Percentiles rank a stretch among this genome's conserved stretches.
phyloP scores from a whole-genome alignment of 176 grass and related monocot genomes.

The Dendrocalamus sinicus region DNA sequence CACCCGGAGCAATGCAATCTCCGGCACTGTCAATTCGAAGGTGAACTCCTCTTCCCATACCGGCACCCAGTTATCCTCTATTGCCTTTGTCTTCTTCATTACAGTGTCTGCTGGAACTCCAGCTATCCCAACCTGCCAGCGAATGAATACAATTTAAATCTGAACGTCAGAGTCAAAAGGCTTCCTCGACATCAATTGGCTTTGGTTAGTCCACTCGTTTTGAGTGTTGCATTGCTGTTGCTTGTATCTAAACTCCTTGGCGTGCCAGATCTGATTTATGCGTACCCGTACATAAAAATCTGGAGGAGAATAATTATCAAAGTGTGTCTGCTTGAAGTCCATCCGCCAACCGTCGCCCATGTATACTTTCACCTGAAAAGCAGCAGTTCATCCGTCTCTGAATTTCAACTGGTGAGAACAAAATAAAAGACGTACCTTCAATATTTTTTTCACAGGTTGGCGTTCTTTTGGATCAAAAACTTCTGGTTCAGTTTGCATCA shows the following conservation, averaged over 20 bases:
- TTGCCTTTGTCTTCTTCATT: constrained; percentile 80
- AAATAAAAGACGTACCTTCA: constrained; percentile 38
- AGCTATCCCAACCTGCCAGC: constrained; percentile 73
- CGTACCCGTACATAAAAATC: constrained; percentile 86
- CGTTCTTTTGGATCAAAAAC: constrained; percentile 66
- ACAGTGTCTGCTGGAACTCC: constrained; percentile 69
- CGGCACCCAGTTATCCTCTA: constrained; percentile 90
- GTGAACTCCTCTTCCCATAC: constrained; percentile 81
- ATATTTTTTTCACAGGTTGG: constrained; percentile 64
- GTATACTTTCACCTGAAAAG: constrained; percentile 82
- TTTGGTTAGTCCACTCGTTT: background rate
- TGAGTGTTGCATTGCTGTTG: background rate
- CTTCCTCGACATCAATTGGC: background rate
- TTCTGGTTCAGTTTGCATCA: constrained; percentile 67
- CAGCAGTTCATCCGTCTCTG: background rate
- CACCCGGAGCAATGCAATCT: constrained; percentile 84
- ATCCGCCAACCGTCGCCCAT: constrained; percentile 91
- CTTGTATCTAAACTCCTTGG: background rate
- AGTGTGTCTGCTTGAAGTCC: constrained; percentile 86
- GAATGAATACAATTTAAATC: background rate
- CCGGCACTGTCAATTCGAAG: constrained; percentile 68
- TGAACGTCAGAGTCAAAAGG: background rate
- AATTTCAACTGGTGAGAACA: background rate
- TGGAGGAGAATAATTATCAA: constrained; percentile 88
- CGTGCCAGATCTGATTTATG: background rate